A percentile compares a stretch with the other conserved stretches of the same genome.
Evolutionary conservation across 2,329 filamentous ascomycete genomes (phyloP).

Genomic region (Alternaria triticina): DNA sequence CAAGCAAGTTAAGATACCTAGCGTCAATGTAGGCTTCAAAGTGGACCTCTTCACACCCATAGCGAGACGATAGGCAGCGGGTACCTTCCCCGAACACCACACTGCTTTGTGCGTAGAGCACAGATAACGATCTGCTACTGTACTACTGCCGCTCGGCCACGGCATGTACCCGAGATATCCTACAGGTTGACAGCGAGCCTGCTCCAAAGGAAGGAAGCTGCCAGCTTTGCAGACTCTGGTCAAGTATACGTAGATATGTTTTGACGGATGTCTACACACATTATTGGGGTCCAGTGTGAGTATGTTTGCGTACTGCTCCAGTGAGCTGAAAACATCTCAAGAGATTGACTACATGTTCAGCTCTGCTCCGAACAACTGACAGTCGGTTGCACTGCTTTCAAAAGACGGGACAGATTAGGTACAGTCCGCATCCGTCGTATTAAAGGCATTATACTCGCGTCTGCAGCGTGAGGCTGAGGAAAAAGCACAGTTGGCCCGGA

Average conservation of each 20-base stretch:
- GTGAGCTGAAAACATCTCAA: neutral
- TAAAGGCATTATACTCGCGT: neutral
- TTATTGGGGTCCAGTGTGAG: neutral
- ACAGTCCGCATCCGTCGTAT: neutral
- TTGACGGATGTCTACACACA: neutral
- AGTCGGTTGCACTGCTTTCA: slow-evolving; percentile 2
- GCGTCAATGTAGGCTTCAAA: neutral
- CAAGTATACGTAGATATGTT: neutral
- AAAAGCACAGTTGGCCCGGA: neutral
- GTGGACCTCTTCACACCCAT: neutral
- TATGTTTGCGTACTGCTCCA: neutral
- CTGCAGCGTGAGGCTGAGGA: slow-evolving; percentile 2
- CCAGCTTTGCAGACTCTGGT: neutral
- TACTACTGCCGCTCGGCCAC: neutral
- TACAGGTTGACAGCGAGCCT: neutral
- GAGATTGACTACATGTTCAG: neutral
- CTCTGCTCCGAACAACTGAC: neutral
- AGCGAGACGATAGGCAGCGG: neutral
- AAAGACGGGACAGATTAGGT: neutral
- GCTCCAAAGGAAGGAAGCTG: neutral
- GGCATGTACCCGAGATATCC: neutral
- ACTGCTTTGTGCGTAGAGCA: neutral
- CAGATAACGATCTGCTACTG: neutral
- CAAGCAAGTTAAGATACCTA: neutral
- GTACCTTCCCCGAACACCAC: neutral